These are phyloP conservation scores for Dillenia turbinata DNA, from an alignment of 164 flowering plant species.

Conservation along the genomic window DNA sequence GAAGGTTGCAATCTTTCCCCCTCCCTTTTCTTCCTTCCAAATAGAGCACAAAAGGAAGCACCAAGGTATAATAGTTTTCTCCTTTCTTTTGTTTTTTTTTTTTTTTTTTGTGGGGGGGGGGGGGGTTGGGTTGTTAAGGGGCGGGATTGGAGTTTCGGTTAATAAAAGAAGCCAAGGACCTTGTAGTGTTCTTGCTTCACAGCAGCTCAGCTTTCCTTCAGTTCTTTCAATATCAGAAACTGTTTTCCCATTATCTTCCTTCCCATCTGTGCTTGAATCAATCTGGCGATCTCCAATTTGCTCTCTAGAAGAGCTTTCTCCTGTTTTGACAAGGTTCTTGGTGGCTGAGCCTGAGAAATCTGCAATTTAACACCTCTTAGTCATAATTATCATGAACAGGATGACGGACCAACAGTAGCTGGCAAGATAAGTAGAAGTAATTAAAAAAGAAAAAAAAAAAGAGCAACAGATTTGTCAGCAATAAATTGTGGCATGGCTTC, in stretches of 20 bases:
- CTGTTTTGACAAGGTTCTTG: slow-evolving; percentile 10
- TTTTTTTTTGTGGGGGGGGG: too few relatives aligned
- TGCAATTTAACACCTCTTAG: slow-evolving; percentile 18
- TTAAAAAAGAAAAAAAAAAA: not conserved
- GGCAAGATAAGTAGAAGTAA: not conserved
- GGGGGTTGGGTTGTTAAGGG: too few relatives aligned
- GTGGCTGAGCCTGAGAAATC: slow-evolving; percentile 27
- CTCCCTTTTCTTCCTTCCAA: too few relatives aligned
- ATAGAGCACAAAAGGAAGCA: too few relatives aligned
- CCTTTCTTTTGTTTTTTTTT: too few relatives aligned
- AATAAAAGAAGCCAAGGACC: slow-evolving; percentile 24
- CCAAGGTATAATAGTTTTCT: too few relatives aligned
- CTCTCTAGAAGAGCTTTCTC: slow-evolving; percentile 17
- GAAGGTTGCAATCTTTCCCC: too few relatives aligned
- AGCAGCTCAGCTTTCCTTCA: slow-evolving; percentile 52
- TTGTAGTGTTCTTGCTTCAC: slow-evolving; percentile 73
- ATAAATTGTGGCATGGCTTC: too few relatives aligned
- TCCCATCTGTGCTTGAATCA: slow-evolving; percentile 14
- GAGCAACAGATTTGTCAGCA: too few relatives aligned
- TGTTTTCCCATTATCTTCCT: slow-evolving; percentile 9
- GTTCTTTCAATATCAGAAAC: slow-evolving; percentile 15
- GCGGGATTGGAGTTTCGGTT: too few relatives aligned
- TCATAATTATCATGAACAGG: not conserved
- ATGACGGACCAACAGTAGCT: not conserved
- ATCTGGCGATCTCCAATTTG: slow-evolving; percentile 18